Evolutionary conservation across 192 early-diverging fungal genomes (phyloP).

Genomic region (Coemansia sp.): DNA sequence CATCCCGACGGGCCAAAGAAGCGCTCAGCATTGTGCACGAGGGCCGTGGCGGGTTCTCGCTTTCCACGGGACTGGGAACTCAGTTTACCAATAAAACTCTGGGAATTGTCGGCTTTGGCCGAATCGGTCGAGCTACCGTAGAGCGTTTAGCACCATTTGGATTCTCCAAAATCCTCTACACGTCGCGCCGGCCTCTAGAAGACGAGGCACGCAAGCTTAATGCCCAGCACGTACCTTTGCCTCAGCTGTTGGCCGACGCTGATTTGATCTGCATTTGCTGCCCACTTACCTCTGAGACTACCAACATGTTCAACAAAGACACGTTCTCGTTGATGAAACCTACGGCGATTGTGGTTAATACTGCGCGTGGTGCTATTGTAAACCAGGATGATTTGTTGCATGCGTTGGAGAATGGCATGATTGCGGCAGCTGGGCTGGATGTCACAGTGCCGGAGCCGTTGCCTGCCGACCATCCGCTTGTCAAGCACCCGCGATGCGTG

Average conservation of each 20-base stretch:
- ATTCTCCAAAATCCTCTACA: constrained; percentile 63
- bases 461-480: constrained; percentile 60
- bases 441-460: constrained; percentile 87
- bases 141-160: constrained; percentile 74
- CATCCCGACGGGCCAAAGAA: constrained; percentile 66
- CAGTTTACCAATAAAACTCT: constrained; percentile 78
- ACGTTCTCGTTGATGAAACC: constrained; percentile 73
- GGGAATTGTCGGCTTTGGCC: constrained; percentile 82
- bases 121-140: constrained; percentile 77
- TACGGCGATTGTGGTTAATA: constrained; percentile 73
- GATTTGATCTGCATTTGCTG: constrained; percentile 79
- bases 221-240: constrained; percentile 59
- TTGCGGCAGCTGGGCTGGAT: constrained; percentile 79
- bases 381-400: constrained; percentile 69
- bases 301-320: constrained; percentile 65
- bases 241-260: constrained; percentile 59
- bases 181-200: constrained; percentile 56
- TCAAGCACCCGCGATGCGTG: constrained; percentile 60
- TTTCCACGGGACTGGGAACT: constrained; percentile 56
- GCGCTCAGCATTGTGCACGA: constrained; percentile 34
- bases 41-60: constrained; percentile 26
- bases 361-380: constrained; percentile 76
- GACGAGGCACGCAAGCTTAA: constrained; percentile 47
- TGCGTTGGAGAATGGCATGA: constrained; percentile 59
- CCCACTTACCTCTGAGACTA: constrained; percentile 70